A percentile compares a stretch with the other conserved stretches of the same genome.
These are phyloP conservation scores for Aspergillus fructus DNA, from an alignment of 2,329 filamentous ascomycete species.

Conservation along the genomic window DNA sequence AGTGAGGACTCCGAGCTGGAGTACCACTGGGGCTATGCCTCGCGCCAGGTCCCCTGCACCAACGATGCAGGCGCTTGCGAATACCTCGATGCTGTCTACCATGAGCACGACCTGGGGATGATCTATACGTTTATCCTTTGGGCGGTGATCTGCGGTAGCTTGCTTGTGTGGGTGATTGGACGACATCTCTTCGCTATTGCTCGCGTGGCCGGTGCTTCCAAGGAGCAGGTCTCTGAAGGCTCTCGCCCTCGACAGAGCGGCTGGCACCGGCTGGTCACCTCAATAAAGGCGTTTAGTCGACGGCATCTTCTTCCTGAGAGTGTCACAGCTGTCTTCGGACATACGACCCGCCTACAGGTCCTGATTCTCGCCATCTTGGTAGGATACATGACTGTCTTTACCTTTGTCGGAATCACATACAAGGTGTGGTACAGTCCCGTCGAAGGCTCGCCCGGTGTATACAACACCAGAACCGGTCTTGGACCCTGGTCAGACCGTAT, in stretches of 20 bases:
- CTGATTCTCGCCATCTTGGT: slow-evolving; percentile 58
- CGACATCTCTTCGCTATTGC: slow-evolving; percentile 15
- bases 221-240: slow-evolving; percentile 20
- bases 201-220: neutral
- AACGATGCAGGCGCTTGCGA: slow-evolving; percentile 59
- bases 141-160: slow-evolving; percentile 52
- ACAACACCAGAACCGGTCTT: slow-evolving; percentile 65
- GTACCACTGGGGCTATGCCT: slow-evolving; percentile 58
- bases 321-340: slow-evolving; percentile 60
- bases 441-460: slow-evolving; percentile 51
- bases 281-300: slow-evolving; percentile 45
- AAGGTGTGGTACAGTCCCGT: slow-evolving; percentile 69
- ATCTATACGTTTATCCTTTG: slow-evolving; percentile 58
- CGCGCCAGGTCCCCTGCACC: slow-evolving; percentile 56
- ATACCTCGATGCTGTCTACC: slow-evolving; percentile 59
- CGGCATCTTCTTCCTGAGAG: slow-evolving; percentile 63
- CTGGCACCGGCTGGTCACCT: slow-evolving; percentile 32
- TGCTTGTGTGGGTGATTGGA: slow-evolving; percentile 45
- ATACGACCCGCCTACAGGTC: slow-evolving; percentile 68
- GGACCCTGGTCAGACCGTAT: slow-evolving; percentile 69
- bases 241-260: slow-evolving; percentile 22
- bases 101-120: slow-evolving; percentile 55
- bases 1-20: slow-evolving; percentile 39
- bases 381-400: slow-evolving; percentile 66
- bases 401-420: slow-evolving; percentile 68